Evolutionary conservation across 2,329 filamentous ascomycete species (phyloP), one percentile per base, ranked within the genome.

Genomic region (Colletotrichum sp.): DNA sequence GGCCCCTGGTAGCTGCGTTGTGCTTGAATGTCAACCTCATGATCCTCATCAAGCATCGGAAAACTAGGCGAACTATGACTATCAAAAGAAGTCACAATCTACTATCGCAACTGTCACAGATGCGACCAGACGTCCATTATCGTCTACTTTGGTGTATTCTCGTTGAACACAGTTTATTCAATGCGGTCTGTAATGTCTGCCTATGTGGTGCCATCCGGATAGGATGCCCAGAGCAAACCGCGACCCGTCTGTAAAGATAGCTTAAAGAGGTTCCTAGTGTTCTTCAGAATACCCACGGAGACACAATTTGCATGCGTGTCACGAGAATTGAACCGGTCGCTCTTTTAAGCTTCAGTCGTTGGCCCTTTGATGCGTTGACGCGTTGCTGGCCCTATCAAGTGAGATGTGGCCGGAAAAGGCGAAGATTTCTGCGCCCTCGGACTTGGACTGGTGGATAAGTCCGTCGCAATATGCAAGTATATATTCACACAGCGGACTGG

Each of bases 221-320:
- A 48, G 6, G 43, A 7, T 48, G 43, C 18, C 1, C 0, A 12
- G n/a, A 48, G n/a, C 0, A 13, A 22, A 7, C 0, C 10, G 0
- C 13, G n/a, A 0, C 6, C 43, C 6, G 43, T 48, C n/a, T 22
- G 6, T 3, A 22, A 0, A 22, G n/a, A 12, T 22, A 48, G 43
- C 43, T 0, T 48, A 3, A 48, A 16, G 39, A 48, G 5, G 39
- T n/a, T n/a, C 18, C 18, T 48, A 12, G 39, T 48, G 3, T 12
- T 48, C 36, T 36, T 16, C 34, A 36, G 15, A 36, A 16, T 16
- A 36, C 15, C 34, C 34, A 16, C 34, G 34, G 34, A 7, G 15
- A 15, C 15, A 36, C 34, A 16, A 36, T 36, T 36, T 36, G 15
- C 15, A 8, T 36, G 34, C 34, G 39, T n/a, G 39, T 10, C 8